Percentiles rank a stretch among this genome's conserved stretches.
Conservation (phyloP, 2,329 filamentous ascomycete genomes). For the Ceratocystis huliohia region DNA sequence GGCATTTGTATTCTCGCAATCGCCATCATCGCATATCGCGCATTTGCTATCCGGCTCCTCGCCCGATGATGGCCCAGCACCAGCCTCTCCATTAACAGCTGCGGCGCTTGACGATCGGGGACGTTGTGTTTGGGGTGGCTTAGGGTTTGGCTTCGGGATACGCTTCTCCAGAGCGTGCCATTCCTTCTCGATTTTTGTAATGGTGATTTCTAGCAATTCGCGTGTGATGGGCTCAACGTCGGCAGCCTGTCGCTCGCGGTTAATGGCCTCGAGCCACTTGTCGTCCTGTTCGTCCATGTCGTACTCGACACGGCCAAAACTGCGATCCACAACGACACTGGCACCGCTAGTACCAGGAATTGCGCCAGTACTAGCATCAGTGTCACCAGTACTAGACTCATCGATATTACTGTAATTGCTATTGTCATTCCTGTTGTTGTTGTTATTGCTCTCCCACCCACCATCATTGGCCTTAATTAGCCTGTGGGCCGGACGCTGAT, state of each 20-base stretch:
- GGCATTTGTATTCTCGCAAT: conserved; percentile 97
- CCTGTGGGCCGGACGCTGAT: conserved; percentile 60
- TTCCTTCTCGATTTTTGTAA: conserved; percentile 98
- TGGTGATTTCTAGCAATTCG: conserved; percentile 91
- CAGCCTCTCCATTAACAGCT: conserved; percentile 85
- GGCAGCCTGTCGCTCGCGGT: conserved; percentile 59
- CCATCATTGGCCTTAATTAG: conserved; percentile 52
- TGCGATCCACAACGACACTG: conserved; percentile 24
- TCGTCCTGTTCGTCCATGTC: conserved; percentile 99
- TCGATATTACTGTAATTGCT: conserved; percentile 14
- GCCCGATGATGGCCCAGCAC: conserved; percentile 35
- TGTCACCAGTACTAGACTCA: too few species aligned
- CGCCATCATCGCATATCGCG: conserved; percentile 95
- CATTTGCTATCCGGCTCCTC: conserved; percentile 97
- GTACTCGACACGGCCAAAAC: conserved; percentile 79
- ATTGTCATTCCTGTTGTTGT: conserved; percentile 21
- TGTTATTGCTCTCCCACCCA: conserved; percentile 44
- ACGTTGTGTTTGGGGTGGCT: conserved; percentile 85
- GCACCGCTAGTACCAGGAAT: too few species aligned
- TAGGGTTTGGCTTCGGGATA: conserved; percentile 93
- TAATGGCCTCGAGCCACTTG: conserved; percentile 82
- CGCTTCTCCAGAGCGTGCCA: conserved; percentile 94
- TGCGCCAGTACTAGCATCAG: too few species aligned
- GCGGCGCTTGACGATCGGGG: conserved; percentile 88
- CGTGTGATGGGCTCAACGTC: conserved; percentile 75